phyloP scores from a whole-genome alignment of 2,329 filamentous ascomycete species.

The Podosphaera xanthii region DNA sequence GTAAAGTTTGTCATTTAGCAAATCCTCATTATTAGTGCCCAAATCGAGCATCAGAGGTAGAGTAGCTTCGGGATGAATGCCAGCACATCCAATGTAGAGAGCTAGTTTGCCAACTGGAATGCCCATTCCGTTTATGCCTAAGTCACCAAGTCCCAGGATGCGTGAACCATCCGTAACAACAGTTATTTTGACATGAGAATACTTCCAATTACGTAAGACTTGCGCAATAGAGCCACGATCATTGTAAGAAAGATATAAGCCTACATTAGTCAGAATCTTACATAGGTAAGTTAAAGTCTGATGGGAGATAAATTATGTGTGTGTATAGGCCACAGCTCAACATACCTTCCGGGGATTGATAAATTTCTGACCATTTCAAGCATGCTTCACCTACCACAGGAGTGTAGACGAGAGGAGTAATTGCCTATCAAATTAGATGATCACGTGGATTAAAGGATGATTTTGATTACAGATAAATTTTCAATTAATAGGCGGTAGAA shows the following conservation, averaged over 20 bases:
- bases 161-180: constrained; percentile 31
- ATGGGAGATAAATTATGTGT: background rate
- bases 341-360: constrained; percentile 42
- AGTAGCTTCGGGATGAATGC: constrained; percentile 57
- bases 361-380: constrained; percentile 52
- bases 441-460: constrained; percentile 3
- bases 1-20: constrained; percentile 57
- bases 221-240: constrained; percentile 42
- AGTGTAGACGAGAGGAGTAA: constrained; percentile 36
- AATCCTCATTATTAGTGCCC: constrained; percentile 55
- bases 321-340: background rate
- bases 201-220: constrained; percentile 49
- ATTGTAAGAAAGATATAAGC: constrained; percentile 45
- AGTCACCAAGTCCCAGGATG: constrained; percentile 59
- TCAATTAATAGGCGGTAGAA: constrained; percentile 14
- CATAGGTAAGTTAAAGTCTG: background rate
- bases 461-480: constrained; percentile 9
- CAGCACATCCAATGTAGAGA: constrained; percentile 66
- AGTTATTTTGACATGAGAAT: constrained; percentile 38
- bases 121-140: constrained; percentile 63
- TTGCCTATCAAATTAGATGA: constrained; percentile 2
- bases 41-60: constrained; percentile 67
- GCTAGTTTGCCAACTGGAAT: constrained; percentile 69
- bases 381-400: constrained; percentile 48
- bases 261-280: constrained; percentile 5